A percentile compares a stretch with the other conserved stretches of the same genome.
phyloP scores from a whole-genome alignment of 2,329 filamentous ascomycete species.

The Colletotrichum limetticola region DNA sequence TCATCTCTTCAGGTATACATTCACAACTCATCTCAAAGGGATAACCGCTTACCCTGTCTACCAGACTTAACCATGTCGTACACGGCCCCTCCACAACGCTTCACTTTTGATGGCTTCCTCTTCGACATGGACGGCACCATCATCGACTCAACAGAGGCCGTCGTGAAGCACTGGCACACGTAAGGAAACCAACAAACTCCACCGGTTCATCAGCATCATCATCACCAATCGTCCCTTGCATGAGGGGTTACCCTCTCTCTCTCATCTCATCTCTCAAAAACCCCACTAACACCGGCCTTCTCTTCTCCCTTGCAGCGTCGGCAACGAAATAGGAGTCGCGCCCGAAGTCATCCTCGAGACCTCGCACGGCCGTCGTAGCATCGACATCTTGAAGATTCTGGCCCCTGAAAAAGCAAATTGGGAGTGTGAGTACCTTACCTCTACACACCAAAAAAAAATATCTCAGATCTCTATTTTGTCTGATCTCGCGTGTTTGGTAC shows the following conservation, averaged over 20 bases:
- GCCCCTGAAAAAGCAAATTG: slow-evolving; percentile 88
- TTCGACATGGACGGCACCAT: slow-evolving; percentile 88
- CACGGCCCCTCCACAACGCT: slow-evolving; percentile 30
- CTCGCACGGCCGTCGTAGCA: slow-evolving; percentile 89
- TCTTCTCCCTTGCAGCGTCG: slow-evolving; percentile 65
- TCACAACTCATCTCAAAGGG: neutral
- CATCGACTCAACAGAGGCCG: slow-evolving; percentile 82
- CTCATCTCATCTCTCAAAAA: neutral
- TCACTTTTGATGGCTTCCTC: slow-evolving; percentile 64
- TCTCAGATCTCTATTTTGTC: slow-evolving; percentile 13
- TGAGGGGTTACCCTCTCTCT: neutral
- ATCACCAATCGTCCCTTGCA: slow-evolving; percentile 15
- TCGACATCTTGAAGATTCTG: slow-evolving; percentile 84
- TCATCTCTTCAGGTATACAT: neutral
- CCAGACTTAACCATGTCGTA: slow-evolving; percentile 23
- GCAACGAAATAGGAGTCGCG: slow-evolving; percentile 83
- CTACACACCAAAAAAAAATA: no score
- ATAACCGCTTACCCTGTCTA: neutral
- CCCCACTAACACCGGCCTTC: slow-evolving; percentile 29
- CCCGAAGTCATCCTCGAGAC: slow-evolving; percentile 88
- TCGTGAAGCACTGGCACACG: slow-evolving; percentile 82
- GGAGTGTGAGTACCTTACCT: slow-evolving; percentile 76
- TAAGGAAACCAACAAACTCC: slow-evolving; percentile 47
- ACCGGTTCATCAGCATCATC: neutral
- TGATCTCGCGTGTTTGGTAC: no score